Evolutionary conservation across 2,329 filamentous ascomycete species (phyloP), one percentile per base, ranked within the genome.

Genomic region (Cercospora sesami): DNA sequence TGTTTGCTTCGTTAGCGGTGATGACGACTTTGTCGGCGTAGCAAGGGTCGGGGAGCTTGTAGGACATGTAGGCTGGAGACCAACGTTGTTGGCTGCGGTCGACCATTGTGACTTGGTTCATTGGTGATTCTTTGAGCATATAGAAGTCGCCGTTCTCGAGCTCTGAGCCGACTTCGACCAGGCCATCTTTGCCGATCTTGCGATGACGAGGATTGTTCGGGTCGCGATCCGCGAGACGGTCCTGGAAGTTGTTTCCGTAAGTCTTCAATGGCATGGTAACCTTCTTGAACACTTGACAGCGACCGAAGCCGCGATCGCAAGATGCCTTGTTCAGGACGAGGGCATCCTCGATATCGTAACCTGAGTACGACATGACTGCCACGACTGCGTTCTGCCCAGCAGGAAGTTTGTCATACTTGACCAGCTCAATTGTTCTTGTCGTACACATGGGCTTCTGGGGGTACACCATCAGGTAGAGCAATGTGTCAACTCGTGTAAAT

Each of bases 291-390:
- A 98, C 95, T 78, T 99, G 96, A 76, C 95, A 98, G 42, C 95
- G 90, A 57, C 95, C 96, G 76, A 98, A 99, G 4, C 95, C 96
- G 75, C 95, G 88, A 75, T 99, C 96, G 67, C 93, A 90, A 0
- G 94, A 97, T 9, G 93, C 94, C 82, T 97, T 98, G 83, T 99
- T 99, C 69, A 99, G 80, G 2, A 99, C 94, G 18, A 99, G 85
- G 9, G 95, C 95, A 84, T 99, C 95, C 84, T 99, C 95, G 74
- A 99, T 99, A 88, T 99, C 95, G 81, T 99, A 99, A 26, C 95
- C 95, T 10, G 94, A 98, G 81, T 95, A 99, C 60, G 94, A 98
- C 95, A 99, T 99, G 81, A 99, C 95, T 5, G 96, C 95, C 28
- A 99, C 95, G 1, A 92, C 97, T 4, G 95, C 96, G 70, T 97